Base-by-base conservation (phyloP, 352 stramenopile species). In the Plasmopara viticola region DNA sequence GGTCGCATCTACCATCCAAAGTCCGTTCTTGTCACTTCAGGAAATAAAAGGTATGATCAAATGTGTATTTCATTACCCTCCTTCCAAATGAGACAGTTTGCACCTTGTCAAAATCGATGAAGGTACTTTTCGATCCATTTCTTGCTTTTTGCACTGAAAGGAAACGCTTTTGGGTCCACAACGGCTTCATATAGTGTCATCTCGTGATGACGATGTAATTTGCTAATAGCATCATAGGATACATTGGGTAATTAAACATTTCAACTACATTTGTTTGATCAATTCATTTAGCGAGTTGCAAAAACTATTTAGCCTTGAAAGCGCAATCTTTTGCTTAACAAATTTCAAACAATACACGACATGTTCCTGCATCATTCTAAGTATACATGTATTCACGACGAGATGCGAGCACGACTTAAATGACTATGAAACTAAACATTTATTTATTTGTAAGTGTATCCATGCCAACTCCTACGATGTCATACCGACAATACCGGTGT, bases 381-480 rank as follows among this genome's bases (percentile, higher is more conserved):
- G 95, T 95, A n/a, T n/a, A n/a, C 6, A 99, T 95, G 74, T 99
- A 99, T 57, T 99, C 98, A 99, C 48, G 84, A 94, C 10, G 79
- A 90, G 14, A 98, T 73, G 38, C 86, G 69, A 38, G 84, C 76
- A 60, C 78, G 68, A 15, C 70, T 68, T 40, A 90, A 78, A 15
- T 90, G 44, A 51, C 68, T 63, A 41, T 99, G 97, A 40, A 99
- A 67, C 33, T 99, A 74, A 17, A 99, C 87, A 64, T 96, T 98
- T 49, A 87, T 77, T 99, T 99, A 6, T 95, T 95, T 33, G 66
- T 84, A 49, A 84, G 91, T 40, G 69, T 92, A 43, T 98, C 93
- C 48, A 98, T 84, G 2, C 95, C 85, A 5, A 94, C 87, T 4
- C 85, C 91, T 9, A 91, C 66, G 5, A 97, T 78, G n/a, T 94